Percentiles rank a stretch among this genome's conserved stretches.
Conservation (phyloP, 192 early-diverging fungal species). For the Tieghemiomyces parasiticus region DNA sequence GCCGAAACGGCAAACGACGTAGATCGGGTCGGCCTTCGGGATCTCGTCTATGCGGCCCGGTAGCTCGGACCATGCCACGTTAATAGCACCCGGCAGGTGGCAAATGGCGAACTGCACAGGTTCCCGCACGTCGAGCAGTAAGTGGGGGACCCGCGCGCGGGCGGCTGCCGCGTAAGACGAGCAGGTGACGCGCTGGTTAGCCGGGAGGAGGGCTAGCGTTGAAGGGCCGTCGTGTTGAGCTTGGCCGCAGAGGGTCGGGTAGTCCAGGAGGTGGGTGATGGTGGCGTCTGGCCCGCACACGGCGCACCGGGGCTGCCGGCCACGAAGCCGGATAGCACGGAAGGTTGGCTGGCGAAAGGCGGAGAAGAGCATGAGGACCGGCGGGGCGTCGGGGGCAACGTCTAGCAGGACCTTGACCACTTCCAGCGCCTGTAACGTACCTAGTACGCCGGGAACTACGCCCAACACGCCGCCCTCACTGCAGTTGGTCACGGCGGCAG, state of each 20-base stretch:
- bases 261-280: constrained; percentile 72
- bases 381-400: constrained; percentile 34
- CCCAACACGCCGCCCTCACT: constrained; percentile 87
- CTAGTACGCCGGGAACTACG: constrained; percentile 87
- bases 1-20: constrained; percentile 74
- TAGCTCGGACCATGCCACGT: constrained; percentile 34
- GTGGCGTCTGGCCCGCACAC: constrained; percentile 80
- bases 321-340: constrained; percentile 63
- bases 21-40: constrained; percentile 34
- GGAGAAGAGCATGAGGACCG: constrained; percentile 70
- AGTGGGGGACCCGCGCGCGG: constrained; percentile 27
- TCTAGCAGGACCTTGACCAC: constrained; percentile 71
- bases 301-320: constrained; percentile 49
- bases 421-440: constrained; percentile 82
- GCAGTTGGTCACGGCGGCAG: constrained; percentile 79
- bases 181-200: constrained; percentile 29
- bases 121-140: constrained; percentile 87
- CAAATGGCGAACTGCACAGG: constrained; percentile 74
- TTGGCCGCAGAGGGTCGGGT: constrained; percentile 81
- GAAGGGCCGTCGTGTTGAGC: constrained; percentile 53
- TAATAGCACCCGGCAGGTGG: constrained; percentile 45
- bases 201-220: constrained; percentile 20
- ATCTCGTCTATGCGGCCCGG: constrained; percentile 15
- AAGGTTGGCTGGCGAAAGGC: constrained; percentile 52
- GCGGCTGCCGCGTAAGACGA: constrained; percentile 33